Percentiles rank a stretch among this genome's conserved stretches.
Conservation (phyloP, 2,329 filamentous ascomycete species). For the Aspergillus sp. region DNA sequence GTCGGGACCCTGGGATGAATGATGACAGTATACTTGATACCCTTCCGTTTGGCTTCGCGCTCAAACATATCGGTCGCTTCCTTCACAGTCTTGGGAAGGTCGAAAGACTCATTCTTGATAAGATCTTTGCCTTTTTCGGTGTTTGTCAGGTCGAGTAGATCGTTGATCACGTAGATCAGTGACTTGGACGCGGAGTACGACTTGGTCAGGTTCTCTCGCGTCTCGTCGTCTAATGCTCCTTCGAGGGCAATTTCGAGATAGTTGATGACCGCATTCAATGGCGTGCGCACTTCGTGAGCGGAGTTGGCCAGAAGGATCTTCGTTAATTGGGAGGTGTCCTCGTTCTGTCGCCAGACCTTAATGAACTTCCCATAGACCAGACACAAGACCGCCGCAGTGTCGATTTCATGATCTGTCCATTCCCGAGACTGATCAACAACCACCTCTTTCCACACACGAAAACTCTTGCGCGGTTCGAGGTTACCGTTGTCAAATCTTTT, state of each 20-base stretch:
- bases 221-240: constrained; percentile 74
- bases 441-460: constrained; percentile 77
- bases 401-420: constrained; percentile 85
- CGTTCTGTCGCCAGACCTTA: constrained; percentile 89
- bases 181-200: constrained; percentile 92
- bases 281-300: constrained; percentile 86
- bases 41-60: constrained; percentile 72
- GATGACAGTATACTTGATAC: constrained; percentile 66
- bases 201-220: constrained; percentile 75
- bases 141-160: constrained; percentile 83
- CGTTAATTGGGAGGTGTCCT: constrained; percentile 80
- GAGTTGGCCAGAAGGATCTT: constrained; percentile 78
- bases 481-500: constrained; percentile 71
- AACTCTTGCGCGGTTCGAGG: constrained; percentile 76
- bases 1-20: constrained; percentile 66
- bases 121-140: constrained; percentile 77
- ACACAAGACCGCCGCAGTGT: constrained; percentile 83
- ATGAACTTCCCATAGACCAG: constrained; percentile 88
- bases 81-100: constrained; percentile 66
- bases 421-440: constrained; percentile 79
- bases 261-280: constrained; percentile 90
- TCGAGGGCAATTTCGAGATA: constrained; percentile 90
- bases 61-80: constrained; percentile 75
- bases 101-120: constrained; percentile 76
- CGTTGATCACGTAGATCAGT: constrained; percentile 90